Evolutionary conservation across 495 filamentous ascomycete species (phyloP).

Genomic region (Tuber magnatum): DNA sequence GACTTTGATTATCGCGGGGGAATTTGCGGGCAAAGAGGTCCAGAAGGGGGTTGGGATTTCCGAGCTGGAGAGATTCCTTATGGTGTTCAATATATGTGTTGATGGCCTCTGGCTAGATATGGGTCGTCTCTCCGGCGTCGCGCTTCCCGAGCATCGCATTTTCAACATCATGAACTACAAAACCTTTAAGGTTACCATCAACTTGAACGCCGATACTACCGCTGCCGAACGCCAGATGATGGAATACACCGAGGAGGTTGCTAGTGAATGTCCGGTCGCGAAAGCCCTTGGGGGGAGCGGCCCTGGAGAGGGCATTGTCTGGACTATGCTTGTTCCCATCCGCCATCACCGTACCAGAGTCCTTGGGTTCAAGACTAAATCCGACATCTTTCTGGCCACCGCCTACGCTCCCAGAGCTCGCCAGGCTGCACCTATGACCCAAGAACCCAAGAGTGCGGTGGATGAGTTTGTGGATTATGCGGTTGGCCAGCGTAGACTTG

Average conservation of each 20-base stretch:
- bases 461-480: conserved; percentile 20
- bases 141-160: conserved; percentile 10
- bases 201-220: conserved; percentile 3
- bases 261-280: conserved; percentile 15
- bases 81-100: conserved; percentile 22
- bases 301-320: conserved; percentile 22
- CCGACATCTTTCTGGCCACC: conserved; percentile 5
- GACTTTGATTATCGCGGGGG: conserved; percentile 21
- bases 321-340: conserved; percentile 22
- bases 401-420: background rate
- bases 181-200: conserved; percentile 14
- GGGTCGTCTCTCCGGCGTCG: conserved; percentile 10
- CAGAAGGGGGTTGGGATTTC: conserved; percentile 13
- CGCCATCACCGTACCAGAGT: conserved; percentile 2
- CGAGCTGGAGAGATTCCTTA: conserved; percentile 12
- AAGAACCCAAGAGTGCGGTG: background rate
- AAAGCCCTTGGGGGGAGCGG: conserved; percentile 9
- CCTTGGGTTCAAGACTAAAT: conserved; percentile 21
- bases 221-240: conserved; percentile 5
- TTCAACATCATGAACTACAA: conserved; percentile 26
- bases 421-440: background rate
- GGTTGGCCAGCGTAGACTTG: conserved; percentile 15
- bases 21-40: conserved; percentile 13
- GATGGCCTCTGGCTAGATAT: conserved; percentile 25
- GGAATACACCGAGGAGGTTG: conserved; percentile 17